Percentiles rank a stretch among this genome's conserved stretches.
Conservation (phyloP, 2,329 filamentous ascomycete genomes). For the Aspergillus piperis region DNA sequence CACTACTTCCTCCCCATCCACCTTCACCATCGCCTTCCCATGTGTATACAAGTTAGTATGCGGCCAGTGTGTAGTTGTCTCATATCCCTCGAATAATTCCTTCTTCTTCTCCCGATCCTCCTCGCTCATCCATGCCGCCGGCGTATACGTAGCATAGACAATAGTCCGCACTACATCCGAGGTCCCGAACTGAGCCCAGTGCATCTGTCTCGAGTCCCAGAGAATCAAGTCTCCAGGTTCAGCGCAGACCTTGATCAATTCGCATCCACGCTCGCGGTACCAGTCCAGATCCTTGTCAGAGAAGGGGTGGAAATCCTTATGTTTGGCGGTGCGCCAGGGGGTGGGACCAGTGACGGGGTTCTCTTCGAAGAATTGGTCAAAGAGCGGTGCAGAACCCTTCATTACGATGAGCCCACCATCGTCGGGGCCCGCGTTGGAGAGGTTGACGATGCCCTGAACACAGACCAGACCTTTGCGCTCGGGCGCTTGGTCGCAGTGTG, state of each 20-base stretch:
- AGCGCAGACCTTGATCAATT: constrained; percentile 5
- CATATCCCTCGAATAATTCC: not conserved
- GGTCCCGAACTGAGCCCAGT: constrained; percentile 2
- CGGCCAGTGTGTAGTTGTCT: constrained; percentile 5
- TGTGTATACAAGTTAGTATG: constrained; percentile 4
- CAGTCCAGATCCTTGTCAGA: not conserved
- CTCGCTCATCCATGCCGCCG: constrained; percentile 1
- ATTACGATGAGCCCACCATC: constrained; percentile 1
- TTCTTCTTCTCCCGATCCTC: constrained; percentile 1
- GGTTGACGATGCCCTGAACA: constrained; percentile 2
- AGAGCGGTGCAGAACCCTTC: not conserved
- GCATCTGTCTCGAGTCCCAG: constrained; percentile 9
- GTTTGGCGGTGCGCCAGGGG: constrained; percentile 4
- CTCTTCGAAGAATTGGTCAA: constrained; percentile 1
- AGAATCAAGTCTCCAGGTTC: constrained; percentile 3
- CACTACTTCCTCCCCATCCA: not conserved
- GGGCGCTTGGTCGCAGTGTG: constrained; percentile 4
- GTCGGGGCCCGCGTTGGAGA: not conserved
- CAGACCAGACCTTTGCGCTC: not conserved
- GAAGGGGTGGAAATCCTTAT: constrained; percentile 8
- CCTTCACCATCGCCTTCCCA: constrained; percentile 2
- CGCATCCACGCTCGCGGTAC: constrained; percentile 3
- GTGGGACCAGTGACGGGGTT: constrained; percentile 6
- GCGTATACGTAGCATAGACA: constrained; percentile 4
- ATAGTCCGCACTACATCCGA: constrained; percentile 6